Evolutionary conservation across 169 alveolate species (phyloP).

Genomic region (Plasmodium cynomolgi): DNA sequence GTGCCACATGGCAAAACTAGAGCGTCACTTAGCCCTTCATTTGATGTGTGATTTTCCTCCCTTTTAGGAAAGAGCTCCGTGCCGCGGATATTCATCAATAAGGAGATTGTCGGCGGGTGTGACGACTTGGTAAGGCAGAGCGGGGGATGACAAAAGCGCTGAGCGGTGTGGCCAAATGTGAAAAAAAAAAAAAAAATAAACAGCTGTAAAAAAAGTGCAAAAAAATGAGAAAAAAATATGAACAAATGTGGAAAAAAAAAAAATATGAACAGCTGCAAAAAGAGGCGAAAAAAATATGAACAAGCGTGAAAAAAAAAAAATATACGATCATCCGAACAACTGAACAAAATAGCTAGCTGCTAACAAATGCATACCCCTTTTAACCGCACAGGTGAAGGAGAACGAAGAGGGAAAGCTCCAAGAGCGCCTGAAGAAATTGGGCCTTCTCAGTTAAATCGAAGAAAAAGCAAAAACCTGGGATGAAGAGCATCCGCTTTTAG

Average conservation of each 20-base stretch:
- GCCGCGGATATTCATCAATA: slow-evolving; percentile 66
- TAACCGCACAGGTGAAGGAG: slow-evolving; percentile 38
- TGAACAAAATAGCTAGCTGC: neutral
- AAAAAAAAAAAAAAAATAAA: neutral
- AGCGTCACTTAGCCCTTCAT: neutral
- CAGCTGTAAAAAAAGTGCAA: neutral
- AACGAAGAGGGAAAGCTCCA: slow-evolving; percentile 59
- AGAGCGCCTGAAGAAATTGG: slow-evolving; percentile 31
- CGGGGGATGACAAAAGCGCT: neutral
- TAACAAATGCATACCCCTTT: neutral
- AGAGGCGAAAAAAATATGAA: neutral
- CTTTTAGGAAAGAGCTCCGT: slow-evolving; percentile 56
- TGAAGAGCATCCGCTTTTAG: neutral
- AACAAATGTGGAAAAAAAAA: neutral
- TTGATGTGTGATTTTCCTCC: neutral
- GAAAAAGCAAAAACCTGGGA: neutral
- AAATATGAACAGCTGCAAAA: too few relatives aligned
- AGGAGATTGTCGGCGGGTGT: slow-evolving; percentile 70
- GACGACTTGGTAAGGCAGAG: slow-evolving; percentile 62
- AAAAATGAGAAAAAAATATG: neutral
- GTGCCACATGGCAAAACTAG: neutral
- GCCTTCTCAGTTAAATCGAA: slow-evolving; percentile 7
- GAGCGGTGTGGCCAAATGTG: neutral
- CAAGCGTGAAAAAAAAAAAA: neutral
- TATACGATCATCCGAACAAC: neutral